A percentile compares a stretch with the other conserved stretches of the same genome.
Evolutionary conservation across 805 yeast genomes (phyloP).

Genomic region (Limtongia smithiae): DNA sequence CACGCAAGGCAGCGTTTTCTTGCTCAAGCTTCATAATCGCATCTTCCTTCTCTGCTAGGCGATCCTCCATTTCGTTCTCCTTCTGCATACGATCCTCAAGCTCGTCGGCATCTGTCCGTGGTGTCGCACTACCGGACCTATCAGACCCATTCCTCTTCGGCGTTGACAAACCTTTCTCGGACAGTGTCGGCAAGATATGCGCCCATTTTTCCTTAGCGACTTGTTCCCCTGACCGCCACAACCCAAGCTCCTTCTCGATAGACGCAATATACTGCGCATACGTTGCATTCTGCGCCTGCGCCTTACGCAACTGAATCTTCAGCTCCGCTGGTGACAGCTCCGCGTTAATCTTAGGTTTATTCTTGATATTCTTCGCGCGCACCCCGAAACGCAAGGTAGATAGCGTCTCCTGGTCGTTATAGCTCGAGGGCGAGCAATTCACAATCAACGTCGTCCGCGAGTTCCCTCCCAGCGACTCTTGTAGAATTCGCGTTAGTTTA

Average conservation of each 20-base stretch:
- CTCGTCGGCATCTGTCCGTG: conserved; percentile 18
- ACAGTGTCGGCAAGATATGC: conserved; percentile 1
- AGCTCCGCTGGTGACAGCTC: conserved; percentile 54
- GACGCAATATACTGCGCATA: conserved; percentile 37
- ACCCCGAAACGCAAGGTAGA: conserved; percentile 73
- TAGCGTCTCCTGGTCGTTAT: conserved; percentile 60
- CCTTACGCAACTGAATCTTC: conserved; percentile 38
- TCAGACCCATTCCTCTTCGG: not conserved
- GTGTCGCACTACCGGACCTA: not conserved
- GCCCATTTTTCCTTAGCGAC: conserved; percentile 35
- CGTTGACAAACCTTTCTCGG: not conserved
- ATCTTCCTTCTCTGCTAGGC: conserved; percentile 33
- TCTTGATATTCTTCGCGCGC: conserved; percentile 65
- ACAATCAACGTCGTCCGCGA: conserved; percentile 70
- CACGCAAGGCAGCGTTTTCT: conserved; percentile 11
- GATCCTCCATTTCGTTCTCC: conserved; percentile 37
- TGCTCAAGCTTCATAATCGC: conserved; percentile 13
- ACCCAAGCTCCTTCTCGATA: conserved; percentile 43
- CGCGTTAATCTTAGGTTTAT: conserved; percentile 60
- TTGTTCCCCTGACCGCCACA: conserved; percentile 39
- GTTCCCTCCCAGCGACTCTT: conserved; percentile 79
- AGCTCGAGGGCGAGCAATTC: conserved; percentile 63
- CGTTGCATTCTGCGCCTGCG: conserved; percentile 37
- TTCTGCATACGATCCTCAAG: conserved; percentile 33
- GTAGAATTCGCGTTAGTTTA: conserved; percentile 70